These are phyloP conservation scores for Leccinum boreale DNA, from an alignment of 768 basidiomycete genomes.

Conservation along the genomic window DNA sequence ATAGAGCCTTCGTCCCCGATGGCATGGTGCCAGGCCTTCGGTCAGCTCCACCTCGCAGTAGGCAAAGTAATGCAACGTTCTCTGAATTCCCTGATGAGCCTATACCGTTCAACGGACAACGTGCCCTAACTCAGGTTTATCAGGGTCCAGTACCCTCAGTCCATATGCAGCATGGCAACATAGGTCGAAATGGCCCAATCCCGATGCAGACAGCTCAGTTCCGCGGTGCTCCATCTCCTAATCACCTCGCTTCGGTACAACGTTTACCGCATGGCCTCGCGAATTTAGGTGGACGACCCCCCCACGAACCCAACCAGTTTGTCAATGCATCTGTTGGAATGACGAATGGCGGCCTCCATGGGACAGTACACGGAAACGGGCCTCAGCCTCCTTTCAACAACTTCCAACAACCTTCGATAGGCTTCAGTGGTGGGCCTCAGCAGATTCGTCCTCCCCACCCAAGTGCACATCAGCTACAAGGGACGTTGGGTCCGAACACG, in stretches of 20 bases:
- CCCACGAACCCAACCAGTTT: slow-evolving; percentile 73
- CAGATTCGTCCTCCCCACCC: slow-evolving; percentile 52
- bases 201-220: slow-evolving; percentile 60
- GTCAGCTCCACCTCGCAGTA: slow-evolving; percentile 56
- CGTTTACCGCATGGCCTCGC: slow-evolving; percentile 78
- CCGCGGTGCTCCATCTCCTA: slow-evolving; percentile 70
- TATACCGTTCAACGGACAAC: slow-evolving; percentile 59
- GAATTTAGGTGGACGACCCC: slow-evolving; percentile 77
- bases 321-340: slow-evolving; percentile 41
- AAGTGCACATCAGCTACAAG: slow-evolving; percentile 46
- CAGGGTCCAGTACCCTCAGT: slow-evolving; percentile 45
- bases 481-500: slow-evolving; percentile 42
- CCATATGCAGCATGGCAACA: slow-evolving; percentile 49
- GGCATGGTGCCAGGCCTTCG: slow-evolving; percentile 85
- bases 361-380: slow-evolving; percentile 43
- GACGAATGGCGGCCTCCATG: slow-evolving; percentile 45
- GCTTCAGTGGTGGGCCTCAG: slow-evolving; percentile 40
- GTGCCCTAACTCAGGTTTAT: slow-evolving; percentile 57
- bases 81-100: slow-evolving; percentile 64
- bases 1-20: slow-evolving; percentile 77
- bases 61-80: slow-evolving; percentile 53
- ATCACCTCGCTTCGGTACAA: slow-evolving; percentile 47
- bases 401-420: slow-evolving; percentile 43
- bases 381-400: slow-evolving; percentile 53
- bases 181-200: slow-evolving; percentile 49